These are phyloP conservation scores for Chlorella sp. DNA, from an alignment of 139 green algal genomes.

Conservation along the genomic window DNA sequence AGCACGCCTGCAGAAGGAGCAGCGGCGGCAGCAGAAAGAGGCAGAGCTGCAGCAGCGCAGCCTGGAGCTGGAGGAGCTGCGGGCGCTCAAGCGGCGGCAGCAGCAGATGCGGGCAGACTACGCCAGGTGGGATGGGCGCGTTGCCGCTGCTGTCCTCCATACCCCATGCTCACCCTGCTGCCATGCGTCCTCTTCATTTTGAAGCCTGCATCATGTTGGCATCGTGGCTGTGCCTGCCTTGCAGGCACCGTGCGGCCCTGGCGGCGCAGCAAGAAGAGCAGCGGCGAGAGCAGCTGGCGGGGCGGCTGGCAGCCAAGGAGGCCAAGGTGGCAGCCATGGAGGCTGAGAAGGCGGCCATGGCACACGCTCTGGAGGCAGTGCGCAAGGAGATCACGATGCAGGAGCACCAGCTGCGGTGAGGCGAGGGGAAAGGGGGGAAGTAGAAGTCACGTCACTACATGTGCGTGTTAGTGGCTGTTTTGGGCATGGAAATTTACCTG, in stretches of 20 bases:
- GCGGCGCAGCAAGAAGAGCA: conserved; percentile 24
- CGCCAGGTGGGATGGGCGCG: conserved; percentile 21
- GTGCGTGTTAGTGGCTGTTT: too few relatives aligned
- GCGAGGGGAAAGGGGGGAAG: too few relatives aligned
- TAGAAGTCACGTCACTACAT: too few relatives aligned
- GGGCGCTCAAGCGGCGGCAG: conserved; percentile 19
- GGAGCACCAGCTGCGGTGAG: conserved; percentile 11
- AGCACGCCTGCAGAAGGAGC: neutral
- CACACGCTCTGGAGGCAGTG: conserved; percentile 1
- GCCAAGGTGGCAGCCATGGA: conserved; percentile 19
- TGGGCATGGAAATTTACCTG: too few relatives aligned
- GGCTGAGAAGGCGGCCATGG: conserved; percentile 20
- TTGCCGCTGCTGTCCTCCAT: too few relatives aligned
- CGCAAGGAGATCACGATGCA: conserved; percentile 5
- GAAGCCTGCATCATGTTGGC: too few relatives aligned
- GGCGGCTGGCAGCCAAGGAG: conserved; percentile 15
- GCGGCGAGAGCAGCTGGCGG: conserved; percentile 6
- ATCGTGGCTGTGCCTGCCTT: too few relatives aligned
- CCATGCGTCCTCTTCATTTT: too few relatives aligned
- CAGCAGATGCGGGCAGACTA: conserved; percentile 1
- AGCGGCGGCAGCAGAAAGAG: neutral
- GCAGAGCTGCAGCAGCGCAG: conserved; percentile 13
- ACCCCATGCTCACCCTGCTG: too few relatives aligned
- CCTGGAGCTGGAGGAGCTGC: conserved; percentile 22
- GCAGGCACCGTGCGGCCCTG: conserved; percentile 28